Evolutionary conservation across 371 early-diverging fungal species (phyloP), one percentile per base, ranked within the genome.

Genomic region (Dichotomocladium elegans): DNA sequence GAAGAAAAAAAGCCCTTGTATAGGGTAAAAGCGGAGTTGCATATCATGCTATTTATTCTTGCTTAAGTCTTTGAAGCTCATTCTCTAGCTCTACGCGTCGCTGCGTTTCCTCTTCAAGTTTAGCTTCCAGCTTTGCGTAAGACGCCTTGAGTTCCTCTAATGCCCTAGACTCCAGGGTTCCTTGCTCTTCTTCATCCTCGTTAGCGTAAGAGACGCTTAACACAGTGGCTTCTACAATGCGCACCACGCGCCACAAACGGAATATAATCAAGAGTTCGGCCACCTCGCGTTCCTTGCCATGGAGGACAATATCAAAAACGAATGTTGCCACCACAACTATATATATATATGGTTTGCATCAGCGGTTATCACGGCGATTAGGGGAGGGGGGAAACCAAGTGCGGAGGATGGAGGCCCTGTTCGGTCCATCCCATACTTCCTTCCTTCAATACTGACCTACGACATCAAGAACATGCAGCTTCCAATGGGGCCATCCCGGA

Each of bases 191-290:
- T 47, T 57, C 50, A 45, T 72, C 70, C 25, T 72, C 37, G 21
- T 72, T 60, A 4, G 58, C 44, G 44, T 42, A 62, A 12, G 64
- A 66, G 2, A 74, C 54, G 12, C 77, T 65, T 41, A 66, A 42
- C 0, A 69, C 60, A 4, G 69, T 70, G 9, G 77, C 72, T 51
- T 77, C 77, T 25, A 68, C 61, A 31, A 77, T 60, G 41, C 73
- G 70, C 33, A 77, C 69, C 11, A 77, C 53, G 42, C 77, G 63
- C 77, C 77, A 77, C n/a, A 73, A 49, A 66, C 72, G 78, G 47
- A 74, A 63, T 24, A 78, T 47, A 29, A 80, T 70, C 44, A 73
- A 55, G 28, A 72, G 60, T 71, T 72, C 77, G 12, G 72, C 74
- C 1, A 77, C 64, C 58, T 77, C 74, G 50, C 77, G 65, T 35